Percentiles rank a stretch among this genome's conserved stretches.
Conservation (phyloP, 192 early-diverging fungal species). For the Linderina pennispora region DNA sequence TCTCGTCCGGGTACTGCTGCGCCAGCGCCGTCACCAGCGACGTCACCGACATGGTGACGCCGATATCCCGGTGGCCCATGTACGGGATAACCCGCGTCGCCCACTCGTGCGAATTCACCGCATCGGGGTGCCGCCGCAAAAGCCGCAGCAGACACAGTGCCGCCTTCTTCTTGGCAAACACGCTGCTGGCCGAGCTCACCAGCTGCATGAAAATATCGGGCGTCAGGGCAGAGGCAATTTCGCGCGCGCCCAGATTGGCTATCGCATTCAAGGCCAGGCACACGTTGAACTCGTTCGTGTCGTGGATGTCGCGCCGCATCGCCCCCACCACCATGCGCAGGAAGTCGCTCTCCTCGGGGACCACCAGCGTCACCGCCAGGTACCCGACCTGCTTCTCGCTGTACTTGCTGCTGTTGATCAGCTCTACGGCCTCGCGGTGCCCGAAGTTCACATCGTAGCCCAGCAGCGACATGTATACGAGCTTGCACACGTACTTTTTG, state of each 20-base stretch:
- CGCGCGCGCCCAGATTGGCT: slow-evolving; percentile 90
- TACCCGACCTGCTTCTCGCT: slow-evolving; percentile 99
- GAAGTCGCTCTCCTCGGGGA: slow-evolving; percentile 83
- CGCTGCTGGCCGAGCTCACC: slow-evolving; percentile 71
- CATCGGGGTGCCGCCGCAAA: slow-evolving; percentile 83
- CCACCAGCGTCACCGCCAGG: slow-evolving; percentile 86
- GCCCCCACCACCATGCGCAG: slow-evolving; percentile 80
- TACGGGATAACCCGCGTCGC: slow-evolving; percentile 71
- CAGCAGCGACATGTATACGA: slow-evolving; percentile 98
- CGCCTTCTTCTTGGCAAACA: slow-evolving; percentile 97
- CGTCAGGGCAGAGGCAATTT: slow-evolving; percentile 84
- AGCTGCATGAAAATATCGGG: slow-evolving; percentile 80
- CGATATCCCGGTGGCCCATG: slow-evolving; percentile 88
- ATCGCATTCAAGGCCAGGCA: slow-evolving; percentile 94
- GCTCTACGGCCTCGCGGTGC: slow-evolving; percentile 90
- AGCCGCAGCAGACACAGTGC: slow-evolving; percentile 87
- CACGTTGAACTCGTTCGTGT: slow-evolving; percentile 74
- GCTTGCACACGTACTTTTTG: slow-evolving; percentile 99
- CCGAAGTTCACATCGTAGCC: slow-evolving; percentile 99
- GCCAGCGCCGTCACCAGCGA: slow-evolving; percentile 86
- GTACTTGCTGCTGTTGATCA: slow-evolving; percentile 85
- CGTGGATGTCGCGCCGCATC: slow-evolving; percentile 85
- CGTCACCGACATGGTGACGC: slow-evolving; percentile 76
- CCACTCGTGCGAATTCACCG: slow-evolving; percentile 84
- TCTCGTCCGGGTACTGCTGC: slow-evolving; percentile 79